Percentiles rank a stretch among this genome's conserved stretches.
phyloP scores from a whole-genome alignment of 345 rosid genomes.

The Eucalyptus sp. region DNA sequence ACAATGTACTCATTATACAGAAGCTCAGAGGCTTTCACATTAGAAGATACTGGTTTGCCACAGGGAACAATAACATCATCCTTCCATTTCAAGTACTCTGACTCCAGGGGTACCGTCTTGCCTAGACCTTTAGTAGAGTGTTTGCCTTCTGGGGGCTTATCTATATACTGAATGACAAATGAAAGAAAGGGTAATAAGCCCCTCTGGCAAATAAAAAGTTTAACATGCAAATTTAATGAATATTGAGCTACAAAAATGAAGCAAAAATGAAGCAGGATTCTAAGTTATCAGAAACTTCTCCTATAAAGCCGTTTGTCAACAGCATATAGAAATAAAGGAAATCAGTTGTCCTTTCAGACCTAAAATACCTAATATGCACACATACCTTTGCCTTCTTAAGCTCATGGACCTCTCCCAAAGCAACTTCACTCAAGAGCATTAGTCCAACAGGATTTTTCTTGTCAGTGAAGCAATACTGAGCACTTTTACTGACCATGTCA shows the following conservation, averaged over 20 bases:
- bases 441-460: constrained; percentile 79
- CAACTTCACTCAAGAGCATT: constrained; percentile 92
- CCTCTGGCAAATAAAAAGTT: neutral
- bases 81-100: constrained; percentile 76
- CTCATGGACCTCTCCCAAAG: constrained; percentile 73
- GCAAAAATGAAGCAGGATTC: neutral
- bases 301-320: neutral
- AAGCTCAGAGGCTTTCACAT: constrained; percentile 65
- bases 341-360: neutral
- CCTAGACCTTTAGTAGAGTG: constrained; percentile 95
- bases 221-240: neutral
- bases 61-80: constrained; percentile 78
- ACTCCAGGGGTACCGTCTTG: constrained; percentile 63
- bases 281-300: neutral
- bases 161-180: constrained; percentile 41
- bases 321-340: neutral
- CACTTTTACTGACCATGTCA: constrained; percentile 98
- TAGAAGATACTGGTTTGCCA: constrained; percentile 83
- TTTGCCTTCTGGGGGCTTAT: constrained; percentile 85
- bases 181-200: neutral
- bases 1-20: constrained; percentile 95
- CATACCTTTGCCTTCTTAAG: constrained; percentile 71
- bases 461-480: constrained; percentile 82
- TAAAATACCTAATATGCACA: neutral
- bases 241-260: neutral